Evolutionary conservation across 1,139 yeast species (phyloP).

Genomic region (Pichia sp.): DNA sequence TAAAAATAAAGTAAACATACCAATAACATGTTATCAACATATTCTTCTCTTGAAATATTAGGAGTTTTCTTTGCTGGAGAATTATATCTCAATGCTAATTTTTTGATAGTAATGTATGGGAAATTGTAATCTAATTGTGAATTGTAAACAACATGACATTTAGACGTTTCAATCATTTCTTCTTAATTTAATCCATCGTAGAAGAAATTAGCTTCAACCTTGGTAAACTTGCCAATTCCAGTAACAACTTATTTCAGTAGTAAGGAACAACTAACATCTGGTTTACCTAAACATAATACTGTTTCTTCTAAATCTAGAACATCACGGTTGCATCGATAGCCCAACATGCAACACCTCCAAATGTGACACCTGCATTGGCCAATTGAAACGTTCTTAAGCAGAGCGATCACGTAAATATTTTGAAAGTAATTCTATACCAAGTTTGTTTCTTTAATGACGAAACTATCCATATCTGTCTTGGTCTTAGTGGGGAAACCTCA

Average conservation of each 20-base stretch:
- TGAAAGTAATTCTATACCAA: too few species aligned
- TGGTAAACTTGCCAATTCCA: slow-evolving; percentile 23
- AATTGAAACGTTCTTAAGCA: too few species aligned
- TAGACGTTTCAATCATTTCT: slow-evolving; percentile 42
- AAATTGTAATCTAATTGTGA: slow-evolving; percentile 60
- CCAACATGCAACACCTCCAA: too few species aligned
- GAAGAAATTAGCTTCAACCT: slow-evolving; percentile 28
- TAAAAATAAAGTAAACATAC: too few species aligned
- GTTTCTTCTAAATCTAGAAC: slow-evolving; percentile 23
- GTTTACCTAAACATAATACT: slow-evolving; percentile 47
- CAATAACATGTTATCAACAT: slow-evolving; percentile 38
- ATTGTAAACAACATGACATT: slow-evolving; percentile 49
- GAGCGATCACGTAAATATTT: too few species aligned
- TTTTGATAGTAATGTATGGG: slow-evolving; percentile 57
- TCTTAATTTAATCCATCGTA: slow-evolving; percentile 47
- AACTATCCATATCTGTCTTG: too few species aligned
- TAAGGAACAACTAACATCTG: slow-evolving; percentile 50
- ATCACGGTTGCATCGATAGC: background rate
- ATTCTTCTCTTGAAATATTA: slow-evolving; percentile 42
- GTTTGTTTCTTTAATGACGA: too few species aligned
- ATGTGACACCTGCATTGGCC: too few species aligned
- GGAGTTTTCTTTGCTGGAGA: slow-evolving; percentile 53
- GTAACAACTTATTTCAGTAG: slow-evolving; percentile 34
- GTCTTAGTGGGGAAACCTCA: too few species aligned
- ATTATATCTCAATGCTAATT: slow-evolving; percentile 53